Base-by-base conservation (phyloP, 768 basidiomycete species). In the Pilatotrama ljubarskyi region DNA sequence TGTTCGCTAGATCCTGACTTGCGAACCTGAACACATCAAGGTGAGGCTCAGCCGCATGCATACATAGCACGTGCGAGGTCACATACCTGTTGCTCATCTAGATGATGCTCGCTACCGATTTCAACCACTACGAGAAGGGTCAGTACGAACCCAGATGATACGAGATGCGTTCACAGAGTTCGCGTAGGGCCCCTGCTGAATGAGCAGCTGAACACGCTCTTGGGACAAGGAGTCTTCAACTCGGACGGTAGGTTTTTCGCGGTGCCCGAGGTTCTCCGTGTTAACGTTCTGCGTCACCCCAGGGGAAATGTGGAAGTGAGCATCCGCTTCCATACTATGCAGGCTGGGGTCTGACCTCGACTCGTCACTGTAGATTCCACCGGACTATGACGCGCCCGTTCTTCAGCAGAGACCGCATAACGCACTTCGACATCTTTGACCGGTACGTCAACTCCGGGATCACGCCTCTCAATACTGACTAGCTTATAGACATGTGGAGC, bases 291-390 rank as follows among this genome's bases (percentile, higher is more conserved):
- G 14, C 40, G 13, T 51, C 6, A 10, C 29, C 10, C 5, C 40
- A 85, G 85, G 85, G n/a, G 84, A 87, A 0, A 77, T 82, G 71
- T 90, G 88, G 88, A 90, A 85, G 84, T 87, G 65, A 42, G 72
- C 62, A 2, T 18, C 18, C 14, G 6, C 38, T 14, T 5, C 38
- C 5, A 32, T 10, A 32, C 14, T 3, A 40, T 40, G 13, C 14
- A 14, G 14, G 13, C 3, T 5, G 14, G 14, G 38, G 13, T 3
- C 13, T 14, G 6, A 40, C n/a, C 13, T 3, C n/a, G 15, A 15
- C 13, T 29, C 35, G 32, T 25, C 18, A 54, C 17, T 36, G 0
- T 51, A 84, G 86, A 66, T 81, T 87, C 64, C 87, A 89, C 68
- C 83, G 87, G 10, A 66, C 77, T 3, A 86, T 90, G 76, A 84